Evolutionary conservation across 176 grass and related monocot species (phyloP).

Genomic region (Triticum monococcum): DNA sequence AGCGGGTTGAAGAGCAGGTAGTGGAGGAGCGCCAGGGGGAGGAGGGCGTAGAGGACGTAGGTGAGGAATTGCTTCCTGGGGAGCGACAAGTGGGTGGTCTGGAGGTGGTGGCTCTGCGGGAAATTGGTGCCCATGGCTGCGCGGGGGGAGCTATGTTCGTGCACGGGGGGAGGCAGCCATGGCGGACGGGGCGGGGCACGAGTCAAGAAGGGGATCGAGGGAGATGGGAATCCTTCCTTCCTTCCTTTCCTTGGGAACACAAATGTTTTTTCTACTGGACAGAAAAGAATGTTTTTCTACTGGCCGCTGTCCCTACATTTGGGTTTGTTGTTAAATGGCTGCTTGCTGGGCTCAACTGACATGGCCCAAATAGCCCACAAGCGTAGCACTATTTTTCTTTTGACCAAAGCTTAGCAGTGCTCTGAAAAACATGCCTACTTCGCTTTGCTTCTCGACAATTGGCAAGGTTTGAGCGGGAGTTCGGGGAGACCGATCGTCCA

Average conservation of each 20-base stretch:
- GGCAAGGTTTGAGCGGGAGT: too few species aligned
- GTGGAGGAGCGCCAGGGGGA: constrained; percentile 66
- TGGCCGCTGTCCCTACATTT: too few species aligned
- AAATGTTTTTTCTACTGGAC: neutral
- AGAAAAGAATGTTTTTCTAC: neutral
- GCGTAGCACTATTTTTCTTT: too few species aligned
- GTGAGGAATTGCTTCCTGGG: constrained; percentile 44
- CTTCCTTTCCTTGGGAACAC: neutral
- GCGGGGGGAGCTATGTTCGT: neutral
- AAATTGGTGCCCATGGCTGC: constrained; percentile 42
- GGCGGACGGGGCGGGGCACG: neutral
- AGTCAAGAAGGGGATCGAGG: neutral
- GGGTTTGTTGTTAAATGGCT: too few species aligned
- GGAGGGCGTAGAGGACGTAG: constrained; percentile 51
- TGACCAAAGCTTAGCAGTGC: too few species aligned
- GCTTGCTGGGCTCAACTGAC: too few species aligned
- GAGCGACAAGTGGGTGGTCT: constrained; percentile 10
- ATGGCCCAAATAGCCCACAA: too few species aligned
- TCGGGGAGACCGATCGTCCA: too few species aligned
- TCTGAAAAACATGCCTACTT: too few species aligned
- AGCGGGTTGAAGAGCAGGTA: constrained; percentile 51
- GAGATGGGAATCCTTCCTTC: neutral
- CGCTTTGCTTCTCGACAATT: too few species aligned
- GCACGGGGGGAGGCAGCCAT: constrained; percentile 9
- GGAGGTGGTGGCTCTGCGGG: constrained; percentile 30